Conservation (phyloP, 2,329 filamentous ascomycete genomes). For the Lachnellula subtilissima region DNA sequence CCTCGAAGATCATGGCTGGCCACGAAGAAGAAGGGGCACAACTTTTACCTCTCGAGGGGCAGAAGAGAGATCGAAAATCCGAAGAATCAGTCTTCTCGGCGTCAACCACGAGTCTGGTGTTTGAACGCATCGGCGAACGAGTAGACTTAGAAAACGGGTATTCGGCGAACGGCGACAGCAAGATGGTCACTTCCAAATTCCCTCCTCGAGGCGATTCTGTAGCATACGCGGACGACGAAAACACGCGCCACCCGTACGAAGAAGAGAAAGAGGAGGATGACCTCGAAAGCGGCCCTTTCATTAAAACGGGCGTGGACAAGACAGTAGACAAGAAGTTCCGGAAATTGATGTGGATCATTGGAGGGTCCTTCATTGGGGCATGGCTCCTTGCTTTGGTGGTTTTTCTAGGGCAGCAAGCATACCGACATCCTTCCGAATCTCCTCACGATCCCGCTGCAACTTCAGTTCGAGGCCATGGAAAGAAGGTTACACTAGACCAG, state of each 20-base stretch:
- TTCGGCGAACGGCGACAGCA: conserved; percentile 16
- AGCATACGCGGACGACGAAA: conserved; percentile 27
- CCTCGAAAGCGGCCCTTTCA: conserved; percentile 40
- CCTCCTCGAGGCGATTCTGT: conserved; percentile 21
- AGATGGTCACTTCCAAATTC: conserved; percentile 27
- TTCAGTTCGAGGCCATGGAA: conserved; percentile 57
- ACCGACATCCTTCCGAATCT: conserved; percentile 59
- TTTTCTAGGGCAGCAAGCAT: conserved; percentile 61
- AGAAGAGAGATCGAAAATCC: conserved; percentile 20
- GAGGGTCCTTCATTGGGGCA: conserved; percentile 55
- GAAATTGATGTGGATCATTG: conserved; percentile 50
- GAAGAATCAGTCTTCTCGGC: conserved; percentile 61
- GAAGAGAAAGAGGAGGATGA: conserved; percentile 38
- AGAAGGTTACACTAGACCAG: conserved; percentile 68
- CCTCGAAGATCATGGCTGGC: conserved; percentile 27
- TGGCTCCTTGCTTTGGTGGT: conserved; percentile 66
- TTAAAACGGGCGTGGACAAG: conserved; percentile 37
- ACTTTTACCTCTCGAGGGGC: conserved; percentile 22
- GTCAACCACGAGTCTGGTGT: conserved; percentile 79
- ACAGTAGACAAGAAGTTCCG: conserved; percentile 62
- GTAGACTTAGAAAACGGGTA: conserved; percentile 17
- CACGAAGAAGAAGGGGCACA: conserved; percentile 26
- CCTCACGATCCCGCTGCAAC: conserved; percentile 66
- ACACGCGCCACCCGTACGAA: conserved; percentile 15
- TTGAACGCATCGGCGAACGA: conserved; percentile 66